Evolutionary conservation across 106 monocot genomes (phyloP), one percentile per base, ranked within the genome.

Genomic region (Alisma plantagoaquatica): DNA sequence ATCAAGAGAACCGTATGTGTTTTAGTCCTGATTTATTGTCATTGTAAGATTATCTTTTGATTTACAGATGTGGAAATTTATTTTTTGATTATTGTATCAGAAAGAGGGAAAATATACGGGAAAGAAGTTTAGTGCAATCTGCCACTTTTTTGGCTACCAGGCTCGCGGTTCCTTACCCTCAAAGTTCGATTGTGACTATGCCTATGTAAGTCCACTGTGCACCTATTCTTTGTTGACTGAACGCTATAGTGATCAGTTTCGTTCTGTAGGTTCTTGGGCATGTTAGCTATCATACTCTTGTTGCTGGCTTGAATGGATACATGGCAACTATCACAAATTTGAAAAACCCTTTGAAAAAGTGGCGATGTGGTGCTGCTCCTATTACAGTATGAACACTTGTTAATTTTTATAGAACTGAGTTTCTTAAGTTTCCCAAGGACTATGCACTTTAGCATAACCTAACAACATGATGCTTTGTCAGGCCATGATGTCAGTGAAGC

Each of bases 131-230:
- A 86, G 77, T 68, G 86, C 82, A 2, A 86, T 92, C 33, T 92
- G 86, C 58, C 92, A 92, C 73, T 92, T 92, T 29, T 92, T 92
- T 61, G 92, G 92, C 12, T 92, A 92, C 65, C 92, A 92, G 56
- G 92, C 92, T 33, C 74, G 92, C 25, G 92, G 92, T 31, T 78
- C 92, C n/a, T 64, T 92, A 43, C 86, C 92, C 25, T 86, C 92
- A 56, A 92, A 86, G 59, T 92, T 92, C 67, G 92, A 92, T 70
- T 82, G 86, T 46, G 92, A 92, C 44, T 92, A 92, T 74, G 92
- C 82, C 19, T 92, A 82, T 76, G 91, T 86, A 82, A 62, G 91
- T 59, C n/a, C n/a, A 30, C 35, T 38, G 35, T 38, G 35, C n/a
- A n/a, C n/a, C n/a, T n/a, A n/a, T n/a, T n/a, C n/a, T n/a, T n/a